A percentile compares a stretch with the other conserved stretches of the same genome.
Conservation (phyloP, 2,329 filamentous ascomycete genomes). For the Aspergillus ibericus region DNA sequence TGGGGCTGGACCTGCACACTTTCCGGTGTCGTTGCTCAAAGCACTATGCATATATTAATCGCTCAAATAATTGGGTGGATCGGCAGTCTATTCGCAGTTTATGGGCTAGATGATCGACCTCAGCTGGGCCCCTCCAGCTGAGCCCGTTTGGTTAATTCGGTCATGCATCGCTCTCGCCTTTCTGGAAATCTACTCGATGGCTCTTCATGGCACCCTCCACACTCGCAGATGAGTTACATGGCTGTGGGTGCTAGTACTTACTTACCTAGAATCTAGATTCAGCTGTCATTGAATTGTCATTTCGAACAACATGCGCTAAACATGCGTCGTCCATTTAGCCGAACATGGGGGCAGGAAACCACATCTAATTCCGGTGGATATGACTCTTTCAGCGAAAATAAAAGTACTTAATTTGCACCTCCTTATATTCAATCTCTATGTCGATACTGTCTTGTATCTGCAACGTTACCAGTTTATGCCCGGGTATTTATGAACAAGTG, state of each 20-base stretch:
- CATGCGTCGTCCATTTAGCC: background rate
- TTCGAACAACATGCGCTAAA: background rate
- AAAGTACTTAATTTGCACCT: too few relatives aligned
- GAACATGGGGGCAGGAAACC: background rate
- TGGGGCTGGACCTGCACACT: background rate
- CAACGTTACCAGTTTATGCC: too few relatives aligned
- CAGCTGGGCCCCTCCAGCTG: background rate
- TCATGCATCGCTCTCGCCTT: background rate
- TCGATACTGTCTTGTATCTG: background rate
- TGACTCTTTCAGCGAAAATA: background rate
- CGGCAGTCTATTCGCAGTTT: background rate
- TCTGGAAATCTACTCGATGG: background rate
- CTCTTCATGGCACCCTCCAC: background rate
- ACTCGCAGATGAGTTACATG: background rate
- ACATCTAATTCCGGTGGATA: background rate
- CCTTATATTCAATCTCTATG: background rate
- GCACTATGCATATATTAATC: background rate
- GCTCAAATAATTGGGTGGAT: background rate
- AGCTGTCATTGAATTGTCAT: background rate
- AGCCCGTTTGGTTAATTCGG: background rate
- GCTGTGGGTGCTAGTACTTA: background rate
- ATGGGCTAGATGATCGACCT: background rate
- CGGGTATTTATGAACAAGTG: too few relatives aligned
- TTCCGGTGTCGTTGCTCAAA: background rate
- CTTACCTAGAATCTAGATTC: background rate